Conservation (phyloP, 768 basidiomycete genomes). For the Serendipita sp. region DNA sequence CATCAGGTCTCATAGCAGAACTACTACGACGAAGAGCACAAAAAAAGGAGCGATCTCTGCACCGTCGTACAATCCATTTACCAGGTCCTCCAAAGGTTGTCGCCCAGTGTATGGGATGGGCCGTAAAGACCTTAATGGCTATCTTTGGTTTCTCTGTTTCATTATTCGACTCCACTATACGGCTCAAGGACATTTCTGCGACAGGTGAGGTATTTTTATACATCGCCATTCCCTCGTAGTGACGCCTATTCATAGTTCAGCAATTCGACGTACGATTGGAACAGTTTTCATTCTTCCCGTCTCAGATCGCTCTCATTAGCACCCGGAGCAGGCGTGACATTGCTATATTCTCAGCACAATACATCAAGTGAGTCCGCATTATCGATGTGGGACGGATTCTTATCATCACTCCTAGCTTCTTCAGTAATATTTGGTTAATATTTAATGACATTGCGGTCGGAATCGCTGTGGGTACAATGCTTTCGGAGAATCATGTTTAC, state of each 20-base stretch:
- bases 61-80: no score
- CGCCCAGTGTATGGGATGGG: no score
- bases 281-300: constrained; percentile 31
- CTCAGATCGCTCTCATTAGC: constrained; percentile 27
- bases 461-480: constrained; percentile 47
- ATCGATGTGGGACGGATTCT: neutral
- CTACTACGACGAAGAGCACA: neutral
- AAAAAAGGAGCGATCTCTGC: no score
- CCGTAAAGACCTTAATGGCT: neutral
- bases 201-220: constrained; percentile 19
- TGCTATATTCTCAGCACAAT: constrained; percentile 35
- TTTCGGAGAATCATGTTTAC: constrained; percentile 45
- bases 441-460: constrained; percentile 86
- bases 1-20: neutral
- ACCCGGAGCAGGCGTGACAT: constrained; percentile 24
- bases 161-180: constrained; percentile 5
- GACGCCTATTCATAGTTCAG: constrained; percentile 27
- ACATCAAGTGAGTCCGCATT: constrained; percentile 41
- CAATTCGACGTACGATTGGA: constrained; percentile 44
- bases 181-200: constrained; percentile 30
- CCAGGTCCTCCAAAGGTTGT: no score
- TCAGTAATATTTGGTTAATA: constrained; percentile 82
- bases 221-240: neutral
- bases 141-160: neutral
- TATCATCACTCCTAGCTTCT: constrained; percentile 42